These are phyloP conservation scores for Thalassiosira delicatula DNA, from an alignment of 352 stramenopile genomes.

Conservation along the genomic window DNA sequence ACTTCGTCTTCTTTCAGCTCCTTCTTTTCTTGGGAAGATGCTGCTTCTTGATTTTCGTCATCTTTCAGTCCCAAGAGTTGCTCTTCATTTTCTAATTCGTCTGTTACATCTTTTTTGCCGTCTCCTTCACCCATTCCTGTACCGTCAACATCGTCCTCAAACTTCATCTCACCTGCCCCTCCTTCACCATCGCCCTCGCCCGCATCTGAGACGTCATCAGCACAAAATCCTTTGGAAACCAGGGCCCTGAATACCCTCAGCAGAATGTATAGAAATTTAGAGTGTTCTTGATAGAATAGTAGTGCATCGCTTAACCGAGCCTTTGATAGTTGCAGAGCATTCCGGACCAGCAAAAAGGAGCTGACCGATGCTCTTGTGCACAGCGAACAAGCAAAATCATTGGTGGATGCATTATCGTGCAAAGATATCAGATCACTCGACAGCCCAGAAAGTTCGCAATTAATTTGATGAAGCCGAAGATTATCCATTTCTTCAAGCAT, in stretches of 20 bases:
- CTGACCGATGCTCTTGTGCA: conserved; percentile 62
- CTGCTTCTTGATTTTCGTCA: conserved; percentile 88
- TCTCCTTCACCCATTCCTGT: conserved; percentile 99
- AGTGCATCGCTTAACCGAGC: conserved; percentile 58
- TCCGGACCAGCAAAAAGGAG: conserved; percentile 59
- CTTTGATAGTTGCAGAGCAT: conserved; percentile 61
- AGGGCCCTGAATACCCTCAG: conserved; percentile 95
- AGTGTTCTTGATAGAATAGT: conserved; percentile 88
- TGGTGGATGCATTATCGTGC: conserved; percentile 40
- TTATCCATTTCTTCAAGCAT: conserved; percentile 64
- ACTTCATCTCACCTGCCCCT: conserved; percentile 90
- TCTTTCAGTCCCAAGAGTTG: conserved; percentile 98
- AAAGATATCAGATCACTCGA: conserved; percentile 54
- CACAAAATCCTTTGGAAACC: conserved; percentile 95
- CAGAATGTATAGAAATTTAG: conserved; percentile 95
- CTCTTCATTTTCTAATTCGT: conserved; percentile 99
- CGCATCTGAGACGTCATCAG: conserved; percentile 89
- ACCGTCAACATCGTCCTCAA: conserved; percentile 97
- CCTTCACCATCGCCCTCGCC: conserved; percentile 86
- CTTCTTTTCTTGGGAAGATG: conserved; percentile 88
- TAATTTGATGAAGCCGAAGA: conserved; percentile 55
- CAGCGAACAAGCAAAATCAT: conserved; percentile 53
- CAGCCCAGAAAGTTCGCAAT: conserved; percentile 42
- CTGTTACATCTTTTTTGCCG: conserved; percentile 97
- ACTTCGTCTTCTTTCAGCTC: conserved; percentile 89